A percentile compares a stretch with the other conserved stretches of the same genome.
phyloP scores from a whole-genome alignment of 163 green algal species.

The Scenedesmus sp. region DNA sequence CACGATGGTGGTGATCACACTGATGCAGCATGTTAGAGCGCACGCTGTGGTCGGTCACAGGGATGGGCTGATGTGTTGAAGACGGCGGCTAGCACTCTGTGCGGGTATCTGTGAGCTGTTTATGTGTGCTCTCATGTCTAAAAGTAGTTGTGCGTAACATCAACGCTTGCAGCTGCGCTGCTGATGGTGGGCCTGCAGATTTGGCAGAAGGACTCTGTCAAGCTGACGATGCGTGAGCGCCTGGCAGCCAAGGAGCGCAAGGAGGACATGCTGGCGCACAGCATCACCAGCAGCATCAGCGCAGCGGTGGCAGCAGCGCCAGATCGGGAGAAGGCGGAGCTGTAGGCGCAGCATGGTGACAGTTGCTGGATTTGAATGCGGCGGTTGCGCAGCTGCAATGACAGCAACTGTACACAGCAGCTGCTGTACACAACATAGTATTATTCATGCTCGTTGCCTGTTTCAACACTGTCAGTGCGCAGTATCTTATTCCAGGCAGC shows the following conservation, averaged over 20 bases:
- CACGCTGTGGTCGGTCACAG: too few species aligned
- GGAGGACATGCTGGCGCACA: constrained; percentile 61
- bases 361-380: too few species aligned
- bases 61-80: too few species aligned
- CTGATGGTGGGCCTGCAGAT: neutral
- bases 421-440: too few species aligned
- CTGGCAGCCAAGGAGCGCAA: constrained; percentile 72
- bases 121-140: too few species aligned
- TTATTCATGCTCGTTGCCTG: too few species aligned
- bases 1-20: neutral
- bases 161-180: neutral
- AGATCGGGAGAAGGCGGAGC: neutral
- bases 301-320: neutral
- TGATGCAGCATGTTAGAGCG: neutral
- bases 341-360: neutral
- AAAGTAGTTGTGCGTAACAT: neutral
- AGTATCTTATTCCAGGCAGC: too few species aligned
- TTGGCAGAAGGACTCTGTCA: constrained; percentile 59
- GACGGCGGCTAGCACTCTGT: too few species aligned
- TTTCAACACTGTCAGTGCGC: too few species aligned
- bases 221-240: constrained; percentile 75
- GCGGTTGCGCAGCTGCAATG: too few species aligned
- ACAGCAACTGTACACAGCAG: too few species aligned
- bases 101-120: too few species aligned
- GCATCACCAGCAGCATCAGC: constrained; percentile 41